Evolutionary conservation across 768 basidiomycete species (phyloP).

Genomic region (Omphalotus guepiniiformis): DNA sequence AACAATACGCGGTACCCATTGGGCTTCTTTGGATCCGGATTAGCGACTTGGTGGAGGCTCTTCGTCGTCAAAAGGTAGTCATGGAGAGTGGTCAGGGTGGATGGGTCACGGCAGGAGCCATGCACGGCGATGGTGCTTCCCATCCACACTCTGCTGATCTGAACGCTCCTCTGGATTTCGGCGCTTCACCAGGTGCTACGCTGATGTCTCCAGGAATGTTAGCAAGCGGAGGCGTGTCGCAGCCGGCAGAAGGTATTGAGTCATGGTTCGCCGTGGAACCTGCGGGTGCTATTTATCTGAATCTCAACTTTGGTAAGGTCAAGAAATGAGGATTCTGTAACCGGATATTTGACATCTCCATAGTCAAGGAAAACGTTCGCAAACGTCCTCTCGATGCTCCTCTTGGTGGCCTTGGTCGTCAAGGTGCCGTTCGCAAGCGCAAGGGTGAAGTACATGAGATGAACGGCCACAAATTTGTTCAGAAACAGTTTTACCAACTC

Average conservation of each 20-base stretch:
- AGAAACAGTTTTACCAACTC: constrained; percentile 96
- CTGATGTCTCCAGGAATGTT: constrained; percentile 23
- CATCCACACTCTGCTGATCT: constrained; percentile 37
- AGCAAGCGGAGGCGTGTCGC: constrained; percentile 12
- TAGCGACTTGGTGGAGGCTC: constrained; percentile 89
- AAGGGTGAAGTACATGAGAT: constrained; percentile 99
- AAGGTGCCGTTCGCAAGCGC: constrained; percentile 96
- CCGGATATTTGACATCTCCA: constrained; percentile 12
- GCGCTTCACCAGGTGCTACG: constrained; percentile 38
- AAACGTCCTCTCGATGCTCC: constrained; percentile 92
- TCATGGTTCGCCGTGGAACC: constrained; percentile 98
- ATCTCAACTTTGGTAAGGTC: constrained; percentile 85
- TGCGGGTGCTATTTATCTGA: constrained; percentile 86
- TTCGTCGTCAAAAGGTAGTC: constrained; percentile 87
- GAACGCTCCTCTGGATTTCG: constrained; percentile 46
- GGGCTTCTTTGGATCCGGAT: constrained; percentile 94
- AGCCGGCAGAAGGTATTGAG: constrained; percentile 74
- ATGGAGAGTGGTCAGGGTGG: constrained; percentile 83
- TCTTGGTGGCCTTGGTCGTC: constrained; percentile 86
- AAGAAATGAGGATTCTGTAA: constrained; percentile 9
- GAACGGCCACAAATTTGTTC: constrained; percentile 99
- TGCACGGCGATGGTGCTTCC: constrained; percentile 58
- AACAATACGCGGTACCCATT: constrained; percentile 80
- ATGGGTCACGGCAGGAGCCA: constrained; percentile 94
- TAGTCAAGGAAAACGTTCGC: constrained; percentile 97